These are phyloP conservation scores for Hymenoscyphus infarciens DNA, from an alignment of 2,329 filamentous ascomycete genomes.

Conservation along the genomic window DNA sequence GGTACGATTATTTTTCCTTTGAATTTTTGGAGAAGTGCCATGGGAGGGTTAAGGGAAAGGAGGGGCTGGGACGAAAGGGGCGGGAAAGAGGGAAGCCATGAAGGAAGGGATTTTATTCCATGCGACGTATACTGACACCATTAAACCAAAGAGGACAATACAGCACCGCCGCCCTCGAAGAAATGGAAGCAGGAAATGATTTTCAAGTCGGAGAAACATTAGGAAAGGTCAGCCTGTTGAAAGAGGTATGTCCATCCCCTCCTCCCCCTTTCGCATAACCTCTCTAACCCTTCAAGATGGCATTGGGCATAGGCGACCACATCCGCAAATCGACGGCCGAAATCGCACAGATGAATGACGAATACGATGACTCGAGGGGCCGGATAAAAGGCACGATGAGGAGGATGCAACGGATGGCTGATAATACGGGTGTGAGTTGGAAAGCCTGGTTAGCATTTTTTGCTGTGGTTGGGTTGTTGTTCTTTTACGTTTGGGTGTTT, in stretches of 20 bases:
- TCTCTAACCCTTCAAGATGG: conserved; percentile 58
- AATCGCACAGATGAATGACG: conserved; percentile 93
- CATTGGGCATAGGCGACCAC: conserved; percentile 88
- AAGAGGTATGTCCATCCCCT: conserved; percentile 62
- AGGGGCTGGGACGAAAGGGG: neutral
- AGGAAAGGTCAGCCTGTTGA: conserved; percentile 84
- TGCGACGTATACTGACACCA: conserved; percentile 5
- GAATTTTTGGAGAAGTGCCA: neutral
- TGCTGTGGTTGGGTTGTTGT: conserved; percentile 73
- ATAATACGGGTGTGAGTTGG: conserved; percentile 93
- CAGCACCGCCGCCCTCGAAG: conserved; percentile 83
- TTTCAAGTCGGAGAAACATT: conserved; percentile 84
- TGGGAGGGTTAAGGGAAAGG: neutral
- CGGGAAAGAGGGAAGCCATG: neutral
- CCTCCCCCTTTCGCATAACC: conserved; percentile 3
- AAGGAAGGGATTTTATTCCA: neutral
- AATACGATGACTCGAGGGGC: conserved; percentile 80
- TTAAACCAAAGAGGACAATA: conserved; percentile 70
- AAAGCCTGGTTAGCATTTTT: conserved; percentile 92
- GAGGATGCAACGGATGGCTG: conserved; percentile 92
- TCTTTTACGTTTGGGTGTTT: conserved; percentile 90
- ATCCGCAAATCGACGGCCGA: conserved; percentile 86
- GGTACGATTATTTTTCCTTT: conserved; percentile 42
- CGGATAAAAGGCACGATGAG: conserved; percentile 91
- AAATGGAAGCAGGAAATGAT: conserved; percentile 95